Base-by-base conservation (phyloP, 2,329 filamentous ascomycete genomes). In the Alternaria consortialis region DNA sequence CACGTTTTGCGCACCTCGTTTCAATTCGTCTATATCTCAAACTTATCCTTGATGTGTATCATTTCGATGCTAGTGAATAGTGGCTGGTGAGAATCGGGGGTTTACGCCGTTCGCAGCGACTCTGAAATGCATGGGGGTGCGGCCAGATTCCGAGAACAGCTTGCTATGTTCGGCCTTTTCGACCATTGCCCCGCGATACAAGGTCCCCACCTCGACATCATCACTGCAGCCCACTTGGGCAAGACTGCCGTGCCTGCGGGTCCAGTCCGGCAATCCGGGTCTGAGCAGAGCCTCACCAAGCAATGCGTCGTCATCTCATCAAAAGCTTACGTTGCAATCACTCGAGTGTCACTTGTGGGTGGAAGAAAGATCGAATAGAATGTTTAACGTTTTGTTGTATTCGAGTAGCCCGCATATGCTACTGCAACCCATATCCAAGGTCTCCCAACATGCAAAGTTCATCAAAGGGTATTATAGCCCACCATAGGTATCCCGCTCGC, bases 391-490 rank as follows among this genome's bases (percentile, higher is more conserved):
- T 51, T 61, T 12, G 29, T 58, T 48, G 23, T 29, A 57, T 25
- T 42, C 17, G 39, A 50, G 44, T 42, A 42, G 34, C 29, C 27
- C 29, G n/a, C 37, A 44, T 17, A 60, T 60, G 40, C 58, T 57
- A 60, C 43, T 53, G 27, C 17, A 51, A 17, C 36, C 48, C 43
- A 42, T 27, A 40, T 29, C 42, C 42, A 7, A 47, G 42, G 53
- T 60, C 52, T 60, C 53, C 53, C 31, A n/a, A 44, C 36, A 43
- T 61, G 54, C 48, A 58, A 39, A 58, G 29, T 43, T 61, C 58
- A 61, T 58, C 58, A 58, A 56, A 61, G 58, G 58, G 58, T 61
- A 61, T 61, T 61, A 44, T 61, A 48, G 54, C 54, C 58, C 43
- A 56, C 56, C 58, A 56, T n/a, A 44, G 39, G 29, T 39, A 48